These are phyloP conservation scores for Penicillium taxi DNA, from an alignment of 495 filamentous ascomycete genomes.

Conservation along the genomic window DNA sequence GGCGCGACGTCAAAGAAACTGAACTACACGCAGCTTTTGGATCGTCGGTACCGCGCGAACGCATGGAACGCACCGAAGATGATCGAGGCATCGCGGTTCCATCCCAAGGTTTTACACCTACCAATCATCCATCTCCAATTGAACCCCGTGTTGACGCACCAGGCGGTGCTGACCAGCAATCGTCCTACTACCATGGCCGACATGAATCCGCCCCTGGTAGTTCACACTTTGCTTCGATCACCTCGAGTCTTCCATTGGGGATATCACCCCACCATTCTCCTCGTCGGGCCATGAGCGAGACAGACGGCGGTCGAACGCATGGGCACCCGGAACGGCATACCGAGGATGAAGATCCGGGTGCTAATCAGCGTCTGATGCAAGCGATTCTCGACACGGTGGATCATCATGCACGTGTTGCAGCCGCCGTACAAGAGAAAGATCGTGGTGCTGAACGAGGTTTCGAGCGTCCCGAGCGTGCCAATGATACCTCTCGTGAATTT, in stretches of 20 bases:
- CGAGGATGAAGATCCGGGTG: slow-evolving; percentile 39
- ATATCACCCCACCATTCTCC: slow-evolving; percentile 23
- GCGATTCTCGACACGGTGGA: slow-evolving; percentile 41
- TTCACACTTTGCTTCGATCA: slow-evolving; percentile 9
- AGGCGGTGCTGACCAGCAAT: no score
- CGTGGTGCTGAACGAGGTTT: slow-evolving; percentile 15
- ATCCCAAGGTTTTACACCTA: slow-evolving; percentile 8
- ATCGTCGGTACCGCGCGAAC: slow-evolving; percentile 4
- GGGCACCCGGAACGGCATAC: slow-evolving; percentile 14
- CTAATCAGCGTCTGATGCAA: slow-evolving; percentile 40
- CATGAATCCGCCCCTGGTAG: slow-evolving; percentile 29
- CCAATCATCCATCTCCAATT: slow-evolving; percentile 14
- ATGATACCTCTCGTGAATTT: slow-evolving; percentile 9
- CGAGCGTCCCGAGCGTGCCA: slow-evolving; percentile 8
- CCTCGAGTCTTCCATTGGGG: slow-evolving; percentile 7
- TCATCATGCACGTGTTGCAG: slow-evolving; percentile 31
- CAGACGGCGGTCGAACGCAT: slow-evolving; percentile 18
- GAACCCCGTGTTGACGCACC: no score
- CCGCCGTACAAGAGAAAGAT: slow-evolving; percentile 29
- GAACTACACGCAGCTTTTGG: slow-evolving; percentile 45
- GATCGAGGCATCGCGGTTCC: not conserved
- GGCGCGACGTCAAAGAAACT: slow-evolving; percentile 66
- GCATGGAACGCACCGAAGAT: slow-evolving; percentile 8
- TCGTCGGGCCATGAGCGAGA: slow-evolving; percentile 38
- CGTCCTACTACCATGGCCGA: slow-evolving; percentile 17